These are phyloP conservation scores for Pichia sp. DNA, from an alignment of 1,139 yeast genomes.

Conservation along the genomic window DNA sequence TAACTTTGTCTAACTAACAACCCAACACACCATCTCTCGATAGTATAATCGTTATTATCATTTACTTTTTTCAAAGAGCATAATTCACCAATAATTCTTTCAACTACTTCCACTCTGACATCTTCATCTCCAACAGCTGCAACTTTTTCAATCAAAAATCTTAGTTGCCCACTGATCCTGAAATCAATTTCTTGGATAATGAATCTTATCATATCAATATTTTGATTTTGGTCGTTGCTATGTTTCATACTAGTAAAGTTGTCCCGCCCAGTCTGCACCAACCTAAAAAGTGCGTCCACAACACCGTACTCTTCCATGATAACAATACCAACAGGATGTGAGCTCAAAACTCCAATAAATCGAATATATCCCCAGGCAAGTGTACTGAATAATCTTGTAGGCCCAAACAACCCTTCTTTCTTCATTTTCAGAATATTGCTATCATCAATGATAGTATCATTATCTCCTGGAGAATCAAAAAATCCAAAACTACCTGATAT, in stretches of 20 bases:
- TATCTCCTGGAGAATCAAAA: conserved; percentile 29
- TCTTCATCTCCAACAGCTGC: conserved; percentile 2
- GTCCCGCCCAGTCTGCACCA: conserved; percentile 1
- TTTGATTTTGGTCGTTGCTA: conserved; percentile 54
- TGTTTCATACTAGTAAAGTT: conserved; percentile 35
- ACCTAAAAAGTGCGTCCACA: conserved; percentile 51
- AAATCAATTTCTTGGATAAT: conserved; percentile 63
- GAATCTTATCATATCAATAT: conserved; percentile 58
- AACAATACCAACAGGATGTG: conserved; percentile 55
- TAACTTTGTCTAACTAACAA: conserved; percentile 66
- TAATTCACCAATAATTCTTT: conserved; percentile 8
- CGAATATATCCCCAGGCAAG: conserved; percentile 73
- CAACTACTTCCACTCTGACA: conserved; percentile 1
- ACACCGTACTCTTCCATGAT: conserved; percentile 79
- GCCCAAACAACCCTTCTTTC: conserved; percentile 68
- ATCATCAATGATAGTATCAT: not conserved
- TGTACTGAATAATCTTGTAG: conserved; percentile 55
- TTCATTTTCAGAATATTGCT: not conserved
- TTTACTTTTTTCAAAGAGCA: not conserved
- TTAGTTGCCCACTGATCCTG: conserved; percentile 58
- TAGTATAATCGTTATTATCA: conserved; percentile 2
- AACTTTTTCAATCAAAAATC: conserved; percentile 45
- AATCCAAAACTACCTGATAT: not conserved
- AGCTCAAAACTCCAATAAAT: conserved; percentile 69
- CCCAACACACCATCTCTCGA: conserved; percentile 27